A percentile compares a stretch with the other conserved stretches of the same genome.
Conservation (phyloP, 78 protist genomes). For the Anaeramoeba flamelloides region DNA sequence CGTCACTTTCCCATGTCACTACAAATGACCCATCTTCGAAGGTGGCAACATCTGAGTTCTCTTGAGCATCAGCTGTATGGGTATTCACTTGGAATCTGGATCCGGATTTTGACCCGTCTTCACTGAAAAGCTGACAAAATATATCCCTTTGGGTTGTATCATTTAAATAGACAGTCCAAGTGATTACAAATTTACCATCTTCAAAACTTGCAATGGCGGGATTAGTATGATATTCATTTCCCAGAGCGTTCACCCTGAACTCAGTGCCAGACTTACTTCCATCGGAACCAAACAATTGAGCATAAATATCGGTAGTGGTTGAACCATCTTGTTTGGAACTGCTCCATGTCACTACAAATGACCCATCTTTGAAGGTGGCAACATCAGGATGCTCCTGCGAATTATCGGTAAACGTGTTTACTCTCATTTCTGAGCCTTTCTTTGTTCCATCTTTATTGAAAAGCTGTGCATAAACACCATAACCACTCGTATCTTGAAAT, state of each 20-base stretch:
- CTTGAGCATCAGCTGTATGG: too few species aligned
- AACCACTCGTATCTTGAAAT: background rate
- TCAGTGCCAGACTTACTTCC: too few species aligned
- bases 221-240: too few species aligned
- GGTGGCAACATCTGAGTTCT: background rate
- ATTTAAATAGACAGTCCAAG: too few species aligned
- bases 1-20: background rate
- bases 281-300: too few species aligned
- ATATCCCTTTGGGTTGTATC: too few species aligned
- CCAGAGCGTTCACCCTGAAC: too few species aligned
- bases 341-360: background rate
- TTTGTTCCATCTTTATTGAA: background rate
- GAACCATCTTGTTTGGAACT: background rate
- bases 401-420: too few species aligned
- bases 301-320: too few species aligned
- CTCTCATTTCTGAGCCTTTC: background rate
- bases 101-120: background rate
- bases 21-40: background rate
- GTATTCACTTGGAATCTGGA: background rate
- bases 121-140: too few species aligned
- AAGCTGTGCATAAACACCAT: background rate
- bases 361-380: background rate
- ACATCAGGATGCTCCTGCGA: background rate
- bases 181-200: too few species aligned
- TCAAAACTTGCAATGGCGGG: too few species aligned